Evolutionary conservation across 306 rosid genomes (phyloP).

Genomic region (Trifolium subterraneum): DNA sequence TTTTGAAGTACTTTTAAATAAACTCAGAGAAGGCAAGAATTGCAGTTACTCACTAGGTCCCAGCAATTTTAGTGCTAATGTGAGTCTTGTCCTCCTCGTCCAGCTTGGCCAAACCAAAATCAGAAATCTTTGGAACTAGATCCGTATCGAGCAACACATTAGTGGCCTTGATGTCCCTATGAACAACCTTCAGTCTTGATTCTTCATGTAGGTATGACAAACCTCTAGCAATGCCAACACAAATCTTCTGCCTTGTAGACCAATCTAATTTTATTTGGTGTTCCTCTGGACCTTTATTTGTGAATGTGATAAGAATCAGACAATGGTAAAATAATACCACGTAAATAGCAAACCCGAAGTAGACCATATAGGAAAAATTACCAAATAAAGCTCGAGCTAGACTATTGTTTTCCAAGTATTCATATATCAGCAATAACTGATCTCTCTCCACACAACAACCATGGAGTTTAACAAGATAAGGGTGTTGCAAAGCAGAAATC

Average conservation of each 20-base stretch:
- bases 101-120: constrained; percentile 70
- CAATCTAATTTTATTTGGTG: constrained; percentile 42
- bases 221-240: constrained; percentile 64
- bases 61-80: constrained; percentile 60
- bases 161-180: constrained; percentile 70
- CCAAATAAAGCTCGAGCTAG: constrained; percentile 56
- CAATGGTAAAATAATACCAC: not conserved
- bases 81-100: constrained; percentile 47
- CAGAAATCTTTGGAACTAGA: constrained; percentile 57
- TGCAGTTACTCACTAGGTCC: constrained; percentile 42
- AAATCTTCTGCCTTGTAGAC: constrained; percentile 61
- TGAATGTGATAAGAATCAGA: not conserved
- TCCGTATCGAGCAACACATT: constrained; percentile 43
- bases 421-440: constrained; percentile 53
- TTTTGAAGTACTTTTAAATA: not conserved
- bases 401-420: constrained; percentile 65
- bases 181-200: constrained; percentile 65
- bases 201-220: constrained; percentile 69
- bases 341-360: not conserved
- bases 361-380: constrained; percentile 25
- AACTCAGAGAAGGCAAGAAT: not conserved
- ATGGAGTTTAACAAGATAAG: constrained; percentile 51
- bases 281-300: constrained; percentile 35
- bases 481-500: constrained; percentile 67
- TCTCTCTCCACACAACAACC: constrained; percentile 52